Evolutionary conservation across 2,329 filamentous ascomycete species (phyloP), one percentile per base, ranked within the genome.

Genomic region (Fusarium torreyae): DNA sequence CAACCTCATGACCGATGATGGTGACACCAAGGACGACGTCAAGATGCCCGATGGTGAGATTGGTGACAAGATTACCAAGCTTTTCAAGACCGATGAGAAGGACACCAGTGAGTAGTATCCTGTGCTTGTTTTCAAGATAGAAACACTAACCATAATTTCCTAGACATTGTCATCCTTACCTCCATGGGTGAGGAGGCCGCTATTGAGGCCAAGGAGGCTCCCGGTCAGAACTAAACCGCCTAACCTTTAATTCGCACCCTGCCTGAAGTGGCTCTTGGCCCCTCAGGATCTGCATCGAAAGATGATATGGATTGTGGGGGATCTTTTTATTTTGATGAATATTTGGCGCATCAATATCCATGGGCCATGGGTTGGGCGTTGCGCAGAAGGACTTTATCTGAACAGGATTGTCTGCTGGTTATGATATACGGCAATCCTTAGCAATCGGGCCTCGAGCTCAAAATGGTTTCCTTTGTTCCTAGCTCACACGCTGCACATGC

Each of bases 141-240:
- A 38, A n/a, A 34, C 7, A 11, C 65, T 75, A 53, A 74, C 48
- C 55, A n/a, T 20, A 34, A n/a, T 20, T 57, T 33, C 28, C 7
- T 70, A 97, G 94, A 94, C 84, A 91, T 98, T 77, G 92, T 95
- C 77, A 90, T 99, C 81, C 92, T 97, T 81, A 93, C 93, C 77
- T 90, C 96, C 81, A 99, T 99, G 96, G 93, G 93, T 80, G 95
- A 99, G 86, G 93, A 98, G 88, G 85, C 88, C 77, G 92, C 91
- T 79, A 91, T 98, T 81, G 94, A 98, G 81, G 92, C 91, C 85
- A 98, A 98, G 91, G 94, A 98, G 86, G 93, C 93, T 82, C 90
- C 92, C 82, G 75, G 75, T 66, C 69, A 73, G 65, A 58, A 64
- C 59, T 79, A 77, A 77, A 69, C 51, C 42, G 59, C 46, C 53